Conservation (phyloP, 129 eudicot genomes). For the Lactuca sativa region DNA sequence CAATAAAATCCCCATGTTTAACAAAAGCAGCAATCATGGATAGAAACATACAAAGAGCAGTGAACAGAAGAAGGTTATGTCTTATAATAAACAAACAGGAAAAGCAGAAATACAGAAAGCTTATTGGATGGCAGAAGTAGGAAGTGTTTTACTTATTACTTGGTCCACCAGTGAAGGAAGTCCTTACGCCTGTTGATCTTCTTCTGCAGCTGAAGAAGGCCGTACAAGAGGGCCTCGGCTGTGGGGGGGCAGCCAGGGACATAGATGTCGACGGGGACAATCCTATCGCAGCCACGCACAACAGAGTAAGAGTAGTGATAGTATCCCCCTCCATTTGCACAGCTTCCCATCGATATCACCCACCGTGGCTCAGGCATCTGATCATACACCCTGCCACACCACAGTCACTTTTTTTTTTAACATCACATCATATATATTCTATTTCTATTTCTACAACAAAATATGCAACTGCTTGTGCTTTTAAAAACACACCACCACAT, state of each 20-base stretch:
- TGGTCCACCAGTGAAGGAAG: slow-evolving; percentile 95
- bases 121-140: slow-evolving; percentile 17
- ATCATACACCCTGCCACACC: slow-evolving; percentile 73
- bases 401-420: no score
- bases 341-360: slow-evolving; percentile 99
- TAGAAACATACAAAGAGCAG: slow-evolving; percentile 15
- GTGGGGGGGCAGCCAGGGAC: slow-evolving; percentile 97
- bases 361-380: slow-evolving; percentile 99
- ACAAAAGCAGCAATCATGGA: slow-evolving; percentile 27
- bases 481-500: no score
- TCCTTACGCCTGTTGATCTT: slow-evolving; percentile 96
- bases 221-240: slow-evolving; percentile 87
- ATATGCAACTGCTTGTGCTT: no score
- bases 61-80: no score
- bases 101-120: slow-evolving; percentile 15
- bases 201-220: slow-evolving; percentile 89
- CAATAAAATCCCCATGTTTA: slow-evolving; percentile 17
- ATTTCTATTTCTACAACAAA: no score
- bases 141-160: slow-evolving; percentile 31
- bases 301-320: slow-evolving; percentile 95
- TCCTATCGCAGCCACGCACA: slow-evolving; percentile 90
- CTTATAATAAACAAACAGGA: slow-evolving; percentile 10
- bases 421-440: no score
- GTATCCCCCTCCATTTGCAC: slow-evolving; percentile 97
- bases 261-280: slow-evolving; percentile 91